These are phyloP conservation scores for Tanacetum coccineum DNA, from an alignment of 129 eudicot species.

Conservation along the genomic window DNA sequence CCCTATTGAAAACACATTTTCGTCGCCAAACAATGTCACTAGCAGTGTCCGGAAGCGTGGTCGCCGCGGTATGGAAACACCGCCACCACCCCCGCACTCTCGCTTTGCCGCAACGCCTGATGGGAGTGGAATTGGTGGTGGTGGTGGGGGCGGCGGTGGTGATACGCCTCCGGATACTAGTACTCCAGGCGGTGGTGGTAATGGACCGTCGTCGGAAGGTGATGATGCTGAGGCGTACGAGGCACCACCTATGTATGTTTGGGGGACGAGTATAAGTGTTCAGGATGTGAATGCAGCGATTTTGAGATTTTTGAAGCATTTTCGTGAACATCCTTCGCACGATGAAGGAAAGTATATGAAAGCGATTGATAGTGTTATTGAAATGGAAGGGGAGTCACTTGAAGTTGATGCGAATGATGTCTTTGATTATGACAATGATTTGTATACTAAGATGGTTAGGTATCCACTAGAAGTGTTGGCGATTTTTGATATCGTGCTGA, in stretches of 20 bases:
- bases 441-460: conserved; percentile 87
- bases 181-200: background rate
- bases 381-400: conserved; percentile 74
- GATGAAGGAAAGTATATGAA: conserved; percentile 85
- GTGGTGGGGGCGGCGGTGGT: conserved; percentile 22
- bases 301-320: conserved; percentile 67
- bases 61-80: conserved; percentile 44
- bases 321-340: conserved; percentile 40
- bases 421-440: conserved; percentile 67
- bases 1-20: conserved; percentile 67
- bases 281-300: conserved; percentile 93
- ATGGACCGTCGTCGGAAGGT: conserved; percentile 57
- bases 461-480: conserved; percentile 88
- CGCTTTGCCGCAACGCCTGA: conserved; percentile 51
- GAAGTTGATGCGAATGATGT: conserved; percentile 88
- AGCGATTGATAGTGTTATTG: conserved; percentile 58
- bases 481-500: conserved; percentile 81
- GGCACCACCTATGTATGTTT: conserved; percentile 87
- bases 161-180: conserved; percentile 40
- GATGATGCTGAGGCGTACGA: conserved; percentile 61
- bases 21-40: conserved; percentile 48
- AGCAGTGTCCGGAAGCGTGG: conserved; percentile 46
- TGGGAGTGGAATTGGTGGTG: conserved; percentile 14
- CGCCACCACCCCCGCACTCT: conserved; percentile 51
- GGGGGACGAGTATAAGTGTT: conserved; percentile 96